These are phyloP conservation scores for Ajuga chamaepitys DNA, from an alignment of 257 asterid species.

Conservation along the genomic window DNA sequence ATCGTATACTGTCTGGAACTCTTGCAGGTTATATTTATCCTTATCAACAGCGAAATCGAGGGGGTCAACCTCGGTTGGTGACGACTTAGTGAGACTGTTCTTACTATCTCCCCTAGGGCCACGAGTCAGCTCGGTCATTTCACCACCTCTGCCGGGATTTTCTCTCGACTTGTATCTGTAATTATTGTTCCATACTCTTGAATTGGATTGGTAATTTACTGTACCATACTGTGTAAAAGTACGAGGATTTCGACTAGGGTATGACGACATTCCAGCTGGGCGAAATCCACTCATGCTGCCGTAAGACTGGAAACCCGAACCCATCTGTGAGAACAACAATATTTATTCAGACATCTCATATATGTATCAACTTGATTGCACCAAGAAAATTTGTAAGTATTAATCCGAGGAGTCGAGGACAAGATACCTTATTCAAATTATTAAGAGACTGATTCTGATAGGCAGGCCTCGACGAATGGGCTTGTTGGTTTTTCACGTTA, in stretches of 20 bases:
- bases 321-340: conserved; percentile 32
- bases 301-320: conserved; percentile 42
- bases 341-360: too few species aligned
- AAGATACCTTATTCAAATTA: conserved; percentile 47
- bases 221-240: conserved; percentile 34
- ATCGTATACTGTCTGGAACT: conserved; percentile 47
- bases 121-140: conserved; percentile 53
- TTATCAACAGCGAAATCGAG: conserved; percentile 24
- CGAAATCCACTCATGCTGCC: conserved; percentile 36
- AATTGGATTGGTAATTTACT: conserved; percentile 33
- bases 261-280: conserved; percentile 38
- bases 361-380: not conserved
- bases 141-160: conserved; percentile 43
- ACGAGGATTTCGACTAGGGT: conserved; percentile 33
- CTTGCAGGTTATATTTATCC: conserved; percentile 47
- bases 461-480: conserved; percentile 33
- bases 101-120: conserved; percentile 64
- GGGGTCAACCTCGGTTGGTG: conserved; percentile 36
- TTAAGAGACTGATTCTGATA: conserved; percentile 46
- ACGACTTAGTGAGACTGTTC: conserved; percentile 20
- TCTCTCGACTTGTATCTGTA: conserved; percentile 37
- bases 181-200: conserved; percentile 43
- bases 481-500: conserved; percentile 35
- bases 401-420: not conserved
- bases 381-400: not conserved